Evolutionary conservation across 768 basidiomycete species (phyloP), one percentile per base, ranked within the genome.

Genomic region (Auricularia sp.): DNA sequence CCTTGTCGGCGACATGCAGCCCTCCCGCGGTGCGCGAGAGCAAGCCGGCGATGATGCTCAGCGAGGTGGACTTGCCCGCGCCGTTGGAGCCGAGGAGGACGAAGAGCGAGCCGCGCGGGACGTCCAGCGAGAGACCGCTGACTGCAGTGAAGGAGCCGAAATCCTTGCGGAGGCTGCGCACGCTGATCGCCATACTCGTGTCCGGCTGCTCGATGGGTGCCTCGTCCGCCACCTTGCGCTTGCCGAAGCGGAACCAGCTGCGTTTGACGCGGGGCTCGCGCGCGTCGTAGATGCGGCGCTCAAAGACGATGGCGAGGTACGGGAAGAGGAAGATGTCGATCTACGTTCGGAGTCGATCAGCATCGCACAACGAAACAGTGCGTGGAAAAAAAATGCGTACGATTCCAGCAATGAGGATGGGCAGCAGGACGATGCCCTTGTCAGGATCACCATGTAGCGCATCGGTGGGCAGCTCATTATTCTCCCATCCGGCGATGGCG

Each of bases 291-390:
- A 89, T 72, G 10, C 73, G 72, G 13, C 79, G 77, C 72, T 92
- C 90, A 7, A 85, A 74, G 8, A 85, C 72, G 5, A 82, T 74
- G 1, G 85, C 87, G 4, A 91, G 69, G 63, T 78, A 85, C 0
- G 90, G 90, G 85, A 87, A 92, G 3, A 92, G 73, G 74, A 92
- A 86, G 34, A 90, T 76, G 69, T 85, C 79, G 65, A 92, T 80
- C 89, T 90, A 54, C 3, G 63, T 29, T 29, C 51, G 18, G 54
- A 64, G 62, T 47, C 7, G 62, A 24, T 54, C 11, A 62, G 16
- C 34, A 34, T 16, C 29, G 45, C 34, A 61, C 54, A 54, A 61
- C 6, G 37, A 14, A 18, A 18, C 8, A 42, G 39, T 16, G 62
- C 36, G 18, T 54, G 35, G 44, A 45, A 6, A 54, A 36, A 10